Evolutionary conservation across 2,329 filamentous ascomycete species (phyloP), one percentile per base, ranked within the genome.

Genomic region (Lasiodiplodia gonubiensis): DNA sequence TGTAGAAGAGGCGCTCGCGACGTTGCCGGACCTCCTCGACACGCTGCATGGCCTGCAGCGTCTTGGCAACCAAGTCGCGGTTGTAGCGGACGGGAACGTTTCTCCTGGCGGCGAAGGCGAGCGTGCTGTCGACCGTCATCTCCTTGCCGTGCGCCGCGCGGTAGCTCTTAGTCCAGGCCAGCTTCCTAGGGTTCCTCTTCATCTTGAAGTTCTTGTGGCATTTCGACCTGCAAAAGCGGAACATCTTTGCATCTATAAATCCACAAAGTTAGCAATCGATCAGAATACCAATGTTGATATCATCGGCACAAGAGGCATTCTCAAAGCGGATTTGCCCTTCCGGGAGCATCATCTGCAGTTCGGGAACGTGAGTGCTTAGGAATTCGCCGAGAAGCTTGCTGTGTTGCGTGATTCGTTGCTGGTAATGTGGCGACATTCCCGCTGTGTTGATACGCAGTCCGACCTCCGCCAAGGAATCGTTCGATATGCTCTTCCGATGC

Each of bases 121-220:
- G 89, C 37, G 94, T 97, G 75, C 89, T 91, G 86, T 99, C 95
- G 81, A 98, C 94, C 89, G 64, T 67, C 66, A 69, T 89, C 78
- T 89, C 86, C 84, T 93, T 96, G 83, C 92, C 92, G 68, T 91
- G 90, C 21, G 90, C 88, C 46, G 59, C 59, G 76, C 93, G 91
- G 86, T 94, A 94, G 64, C 92, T 89, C 86, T 97, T 97, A 70
- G 94, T 97, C 95, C 94, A 97, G 82, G 93, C 95, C 74, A 98
- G 88, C 57, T 97, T 97, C 79, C 94, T 90, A 42, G 94, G 94
- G 83, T 98, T 97, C 72, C 95, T 90, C 91, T 97, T 97, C 92
- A 97, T 97, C 83, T 96, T 95, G 88, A 96, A 97, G 85, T 81
- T 81, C 70, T 88, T 88, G 79, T 89, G 87, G 80, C 86, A 89